Evolutionary conservation across 768 basidiomycete genomes (phyloP), one percentile per base, ranked within the genome.

Genomic region (Tulasnella sp.): DNA sequence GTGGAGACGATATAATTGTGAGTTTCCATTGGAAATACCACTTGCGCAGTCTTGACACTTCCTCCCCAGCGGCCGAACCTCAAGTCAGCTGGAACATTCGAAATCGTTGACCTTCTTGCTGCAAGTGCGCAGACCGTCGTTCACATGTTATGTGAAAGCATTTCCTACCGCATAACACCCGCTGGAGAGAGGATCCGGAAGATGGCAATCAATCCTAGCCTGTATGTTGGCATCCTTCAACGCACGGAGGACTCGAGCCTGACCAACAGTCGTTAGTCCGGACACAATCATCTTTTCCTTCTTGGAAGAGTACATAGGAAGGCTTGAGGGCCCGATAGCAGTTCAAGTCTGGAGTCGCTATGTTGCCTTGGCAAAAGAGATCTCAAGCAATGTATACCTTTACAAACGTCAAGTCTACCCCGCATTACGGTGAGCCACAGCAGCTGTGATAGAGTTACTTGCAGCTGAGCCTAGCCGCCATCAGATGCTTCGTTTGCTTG

Each of bases 331-430:
- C 0, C 95, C 98, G 0, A 86, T 98, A 46, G 97, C 95, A 3
- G 88, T 96, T 16, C 98, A 99, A 86, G 93, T 98, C 27, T 99
- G 97, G 97, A 85, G 86, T 62, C 89, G 94, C 27, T 92, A 92
- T 83, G 86, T 94, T 81, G 90, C 91, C 74, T 87, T 98, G 62
- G 90, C 91, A 9, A 94, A 93, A 83, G 97, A 98, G 34, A 84
- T 97, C 31, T 85, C 90, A n/a, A 88, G 87, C 52, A 89, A 87
- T 74, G 86, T 90, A 31, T 89, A 91, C 39, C 91, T 92, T 40
- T 93, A 92, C 85, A 93, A 92, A 81, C 81, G 88, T 0, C 92
- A 94, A 80, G 87, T 91, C 18, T 95, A 93, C 85, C 88, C 92
- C 18, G 88, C 91, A 16, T 86, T 98, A 27, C 88, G 92, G 95